Evolutionary conservation across 129 eudicot genomes (phyloP).

Genomic region (Glebionis coronaria): DNA sequence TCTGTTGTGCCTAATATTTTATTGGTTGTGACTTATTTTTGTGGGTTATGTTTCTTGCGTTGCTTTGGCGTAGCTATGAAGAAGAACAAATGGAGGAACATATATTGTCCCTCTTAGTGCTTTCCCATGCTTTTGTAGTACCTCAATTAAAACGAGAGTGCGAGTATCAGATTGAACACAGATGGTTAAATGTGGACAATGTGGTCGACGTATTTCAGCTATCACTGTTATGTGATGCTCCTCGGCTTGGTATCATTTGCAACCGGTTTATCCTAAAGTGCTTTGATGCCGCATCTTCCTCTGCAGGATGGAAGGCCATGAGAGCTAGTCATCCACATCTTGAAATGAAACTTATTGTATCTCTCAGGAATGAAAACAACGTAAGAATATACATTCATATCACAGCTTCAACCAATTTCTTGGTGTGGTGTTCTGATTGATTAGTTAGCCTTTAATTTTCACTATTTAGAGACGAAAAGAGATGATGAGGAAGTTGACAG

Average conservation of each 20-base stretch:
- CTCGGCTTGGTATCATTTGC: constrained; percentile 66
- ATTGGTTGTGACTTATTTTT: not conserved
- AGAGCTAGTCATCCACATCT: constrained; percentile 60
- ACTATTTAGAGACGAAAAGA: constrained; percentile 63
- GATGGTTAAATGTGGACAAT: constrained; percentile 59
- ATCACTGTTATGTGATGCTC: constrained; percentile 77
- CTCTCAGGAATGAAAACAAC: constrained; percentile 64
- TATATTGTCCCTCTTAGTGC: constrained; percentile 68
- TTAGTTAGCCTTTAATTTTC: not conserved
- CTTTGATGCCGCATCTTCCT: constrained; percentile 54
- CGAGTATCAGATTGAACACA: constrained; percentile 49
- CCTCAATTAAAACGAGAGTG: constrained; percentile 75
- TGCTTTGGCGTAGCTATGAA: constrained; percentile 61
- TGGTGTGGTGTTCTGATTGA: not conserved
- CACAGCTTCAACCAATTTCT: constrained; percentile 1
- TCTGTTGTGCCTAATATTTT: not conserved
- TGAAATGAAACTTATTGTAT: constrained; percentile 77
- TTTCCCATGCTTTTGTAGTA: constrained; percentile 67
- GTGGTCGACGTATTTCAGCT: constrained; percentile 83
- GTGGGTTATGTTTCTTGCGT: not conserved
- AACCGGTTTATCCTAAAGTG: constrained; percentile 55
- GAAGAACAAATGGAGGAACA: constrained; percentile 74
- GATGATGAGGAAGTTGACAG: constrained; percentile 62
- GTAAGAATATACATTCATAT: constrained; percentile 39
- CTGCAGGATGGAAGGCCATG: constrained; percentile 97